Percentiles rank a stretch among this genome's conserved stretches.
These are phyloP conservation scores for Penicillium alfredii DNA, from an alignment of 495 filamentous ascomycete genomes.

Conservation along the genomic window DNA sequence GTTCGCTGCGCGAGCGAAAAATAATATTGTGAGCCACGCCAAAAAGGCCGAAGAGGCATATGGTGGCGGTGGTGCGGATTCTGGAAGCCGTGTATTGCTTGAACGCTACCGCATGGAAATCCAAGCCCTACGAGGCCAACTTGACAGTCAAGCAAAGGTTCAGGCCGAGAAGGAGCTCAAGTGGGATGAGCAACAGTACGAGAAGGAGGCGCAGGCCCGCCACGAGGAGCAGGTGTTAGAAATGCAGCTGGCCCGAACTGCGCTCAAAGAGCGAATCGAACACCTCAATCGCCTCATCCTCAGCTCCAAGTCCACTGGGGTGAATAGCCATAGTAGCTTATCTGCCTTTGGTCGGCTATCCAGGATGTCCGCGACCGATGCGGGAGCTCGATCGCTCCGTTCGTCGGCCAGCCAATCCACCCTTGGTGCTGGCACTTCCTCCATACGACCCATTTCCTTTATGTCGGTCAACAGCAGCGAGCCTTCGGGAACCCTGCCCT, in stretches of 20 bases:
- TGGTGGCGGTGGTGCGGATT: slow-evolving; percentile 62
- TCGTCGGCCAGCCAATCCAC: slow-evolving; percentile 72
- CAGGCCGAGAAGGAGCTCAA: slow-evolving; percentile 62
- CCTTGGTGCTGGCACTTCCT: slow-evolving; percentile 45
- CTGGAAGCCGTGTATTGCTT: slow-evolving; percentile 77
- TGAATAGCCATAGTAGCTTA: slow-evolving; percentile 68
- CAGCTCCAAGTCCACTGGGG: slow-evolving; percentile 89
- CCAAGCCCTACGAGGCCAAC: slow-evolving; percentile 67
- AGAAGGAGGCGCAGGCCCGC: slow-evolving; percentile 74
- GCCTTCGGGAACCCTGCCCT: slow-evolving; percentile 33
- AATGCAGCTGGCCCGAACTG: slow-evolving; percentile 94
- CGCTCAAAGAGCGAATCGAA: slow-evolving; percentile 93
- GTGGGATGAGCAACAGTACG: slow-evolving; percentile 63
- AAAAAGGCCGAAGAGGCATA: slow-evolving; percentile 91
- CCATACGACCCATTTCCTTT: slow-evolving; percentile 61
- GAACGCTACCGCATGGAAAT: slow-evolving; percentile 97
- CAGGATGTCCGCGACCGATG: slow-evolving; percentile 49
- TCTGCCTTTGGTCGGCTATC: slow-evolving; percentile 67
- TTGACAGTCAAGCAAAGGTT: slow-evolving; percentile 70
- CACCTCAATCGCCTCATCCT: slow-evolving; percentile 94
- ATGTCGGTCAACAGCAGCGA: slow-evolving; percentile 49
- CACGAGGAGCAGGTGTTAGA: slow-evolving; percentile 97
- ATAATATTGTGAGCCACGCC: slow-evolving; percentile 95
- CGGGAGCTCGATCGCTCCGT: slow-evolving; percentile 52
- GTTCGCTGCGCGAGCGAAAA: slow-evolving; percentile 93